phyloP scores from a whole-genome alignment of 345 rosid genomes.

The Linum usitatissimum region DNA sequence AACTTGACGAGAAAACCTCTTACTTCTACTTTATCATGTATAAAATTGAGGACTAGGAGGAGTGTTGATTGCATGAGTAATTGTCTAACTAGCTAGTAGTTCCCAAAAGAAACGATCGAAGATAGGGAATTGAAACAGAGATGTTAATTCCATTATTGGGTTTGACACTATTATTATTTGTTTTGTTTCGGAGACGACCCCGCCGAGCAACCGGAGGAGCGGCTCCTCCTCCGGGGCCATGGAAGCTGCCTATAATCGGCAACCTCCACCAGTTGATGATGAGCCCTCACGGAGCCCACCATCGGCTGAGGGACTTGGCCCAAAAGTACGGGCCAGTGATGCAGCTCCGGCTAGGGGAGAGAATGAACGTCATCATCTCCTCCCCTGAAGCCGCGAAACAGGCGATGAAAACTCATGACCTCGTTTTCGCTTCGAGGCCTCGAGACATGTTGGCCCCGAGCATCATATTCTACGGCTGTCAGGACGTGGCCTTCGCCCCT shows the following conservation, averaged over 20 bases:
- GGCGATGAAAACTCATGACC: background rate
- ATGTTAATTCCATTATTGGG: no score
- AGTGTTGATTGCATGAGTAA: no score
- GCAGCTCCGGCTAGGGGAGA: constrained; percentile 5
- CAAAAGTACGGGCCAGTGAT: constrained; percentile 5
- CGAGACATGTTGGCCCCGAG: background rate
- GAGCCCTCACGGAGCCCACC: background rate
- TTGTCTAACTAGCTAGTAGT: no score
- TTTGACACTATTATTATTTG: no score
- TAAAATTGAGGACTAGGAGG: no score
- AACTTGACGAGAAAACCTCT: no score
- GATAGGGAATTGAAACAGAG: no score
- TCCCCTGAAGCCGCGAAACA: background rate
- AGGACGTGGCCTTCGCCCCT: background rate
- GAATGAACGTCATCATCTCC: background rate
- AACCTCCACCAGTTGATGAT: constrained; percentile 2
- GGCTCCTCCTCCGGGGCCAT: background rate
- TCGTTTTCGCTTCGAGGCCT: background rate
- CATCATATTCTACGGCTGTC: background rate
- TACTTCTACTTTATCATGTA: no score
- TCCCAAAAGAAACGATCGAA: no score
- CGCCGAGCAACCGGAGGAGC: no score
- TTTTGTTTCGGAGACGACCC: no score
- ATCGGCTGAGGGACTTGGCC: background rate
- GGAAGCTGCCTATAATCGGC: background rate